Percentiles rank a stretch among this genome's conserved stretches.
These are phyloP conservation scores for Toxoplasma gondii DNA, from an alignment of 169 alveolate genomes.

Conservation along the genomic window DNA sequence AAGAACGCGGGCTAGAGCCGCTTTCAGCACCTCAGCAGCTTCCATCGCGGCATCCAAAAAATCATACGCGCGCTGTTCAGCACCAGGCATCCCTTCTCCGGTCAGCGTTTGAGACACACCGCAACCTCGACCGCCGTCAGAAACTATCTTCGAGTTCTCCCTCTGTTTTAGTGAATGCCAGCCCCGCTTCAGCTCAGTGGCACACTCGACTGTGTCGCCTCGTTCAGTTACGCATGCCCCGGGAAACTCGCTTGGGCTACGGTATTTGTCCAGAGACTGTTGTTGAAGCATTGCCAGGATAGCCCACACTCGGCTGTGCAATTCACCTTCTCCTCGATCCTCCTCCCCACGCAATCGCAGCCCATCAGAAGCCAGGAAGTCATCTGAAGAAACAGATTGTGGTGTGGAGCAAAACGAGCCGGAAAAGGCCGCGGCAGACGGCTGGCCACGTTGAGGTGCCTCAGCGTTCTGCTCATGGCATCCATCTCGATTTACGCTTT, in stretches of 20 bases:
- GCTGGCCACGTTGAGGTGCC: background rate
- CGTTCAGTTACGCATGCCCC: background rate
- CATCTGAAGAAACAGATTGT: background rate
- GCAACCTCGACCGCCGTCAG: no score
- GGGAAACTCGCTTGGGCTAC: background rate
- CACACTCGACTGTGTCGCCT: no score
- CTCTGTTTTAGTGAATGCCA: no score
- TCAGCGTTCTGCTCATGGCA: background rate
- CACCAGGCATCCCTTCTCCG: no score
- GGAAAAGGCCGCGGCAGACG: background rate
- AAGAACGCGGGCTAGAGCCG: background rate
- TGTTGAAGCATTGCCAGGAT: background rate
- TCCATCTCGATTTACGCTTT: background rate
- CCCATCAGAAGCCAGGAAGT: background rate
- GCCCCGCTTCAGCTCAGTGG: no score
- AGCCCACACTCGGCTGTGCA: constrained; percentile 28
- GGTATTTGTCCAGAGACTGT: background rate
- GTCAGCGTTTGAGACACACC: no score
- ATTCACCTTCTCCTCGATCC: background rate
- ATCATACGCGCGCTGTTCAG: background rate
- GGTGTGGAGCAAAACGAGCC: background rate
- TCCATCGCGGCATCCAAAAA: background rate
- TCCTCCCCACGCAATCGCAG: background rate
- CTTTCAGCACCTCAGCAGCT: background rate
- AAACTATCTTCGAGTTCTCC: no score